Evolutionary conservation across 768 basidiomycete species (phyloP).

Genomic region (Leccinum subtestaceum): DNA sequence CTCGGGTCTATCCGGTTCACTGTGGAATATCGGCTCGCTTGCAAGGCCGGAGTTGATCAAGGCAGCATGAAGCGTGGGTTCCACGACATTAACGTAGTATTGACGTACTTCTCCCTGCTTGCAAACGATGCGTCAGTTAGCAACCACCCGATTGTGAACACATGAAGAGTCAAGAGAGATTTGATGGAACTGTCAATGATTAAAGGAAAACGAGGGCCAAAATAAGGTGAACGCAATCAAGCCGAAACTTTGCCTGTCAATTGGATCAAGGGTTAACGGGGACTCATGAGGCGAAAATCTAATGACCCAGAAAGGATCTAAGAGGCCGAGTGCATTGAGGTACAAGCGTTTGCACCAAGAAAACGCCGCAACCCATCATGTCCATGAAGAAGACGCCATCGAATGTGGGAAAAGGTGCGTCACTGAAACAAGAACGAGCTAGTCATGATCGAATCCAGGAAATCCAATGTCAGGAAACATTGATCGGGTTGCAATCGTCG

Average conservation of each 20-base stretch:
- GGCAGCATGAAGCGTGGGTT: slow-evolving; percentile 28
- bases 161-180: slow-evolving; percentile 9
- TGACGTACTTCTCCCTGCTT: slow-evolving; percentile 35
- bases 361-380: slow-evolving; percentile 4
- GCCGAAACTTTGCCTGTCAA: not conserved
- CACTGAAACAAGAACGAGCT: slow-evolving; percentile 9
- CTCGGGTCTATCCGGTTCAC: not conserved
- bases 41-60: slow-evolving; percentile 8
- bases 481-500: slow-evolving; percentile 8
- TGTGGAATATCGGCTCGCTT: not conserved
- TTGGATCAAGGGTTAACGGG: slow-evolving; percentile 19
- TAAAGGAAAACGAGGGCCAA: slow-evolving; percentile 7
- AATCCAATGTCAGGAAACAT: slow-evolving; percentile 10
- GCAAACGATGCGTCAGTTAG: slow-evolving; percentile 19
- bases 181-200: slow-evolving; percentile 4
- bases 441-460: slow-evolving; percentile 5
- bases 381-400: slow-evolving; percentile 10
- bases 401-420: slow-evolving; percentile 6
- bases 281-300: slow-evolving; percentile 10
- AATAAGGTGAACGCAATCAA: slow-evolving; percentile 10
- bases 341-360: slow-evolving; percentile 5
- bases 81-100: slow-evolving; percentile 30
- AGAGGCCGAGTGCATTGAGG: slow-evolving; percentile 5
- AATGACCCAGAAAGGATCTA: slow-evolving; percentile 4
- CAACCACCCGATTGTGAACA: slow-evolving; percentile 5